phyloP scores from a whole-genome alignment of 2,329 filamentous ascomycete genomes.

The Ampelomyces quisqualis region DNA sequence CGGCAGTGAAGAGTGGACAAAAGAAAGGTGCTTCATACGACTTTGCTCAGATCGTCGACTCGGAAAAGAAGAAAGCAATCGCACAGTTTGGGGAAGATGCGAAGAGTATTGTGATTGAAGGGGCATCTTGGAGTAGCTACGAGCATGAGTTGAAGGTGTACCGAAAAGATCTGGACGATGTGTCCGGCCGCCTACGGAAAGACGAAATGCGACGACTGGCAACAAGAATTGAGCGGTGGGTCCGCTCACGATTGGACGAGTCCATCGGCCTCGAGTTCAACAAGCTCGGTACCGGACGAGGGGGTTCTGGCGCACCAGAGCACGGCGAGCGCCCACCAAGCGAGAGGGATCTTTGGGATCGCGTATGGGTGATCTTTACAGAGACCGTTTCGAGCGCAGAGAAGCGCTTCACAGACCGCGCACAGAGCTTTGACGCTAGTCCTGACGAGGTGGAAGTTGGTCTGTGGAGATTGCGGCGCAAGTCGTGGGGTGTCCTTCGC shows the following conservation, averaged over 20 bases:
- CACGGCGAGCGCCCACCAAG: slow-evolving; percentile 66
- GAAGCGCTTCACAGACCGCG: slow-evolving; percentile 78
- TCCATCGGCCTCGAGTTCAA: slow-evolving; percentile 93
- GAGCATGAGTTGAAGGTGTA: slow-evolving; percentile 76
- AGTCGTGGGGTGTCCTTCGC: slow-evolving; percentile 89
- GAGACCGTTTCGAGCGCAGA: slow-evolving; percentile 84
- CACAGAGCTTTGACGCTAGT: slow-evolving; percentile 90
- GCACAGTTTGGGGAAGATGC: slow-evolving; percentile 75
- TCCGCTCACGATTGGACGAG: slow-evolving; percentile 82
- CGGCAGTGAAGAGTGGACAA: slow-evolving; percentile 85
- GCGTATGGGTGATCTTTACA: slow-evolving; percentile 85
- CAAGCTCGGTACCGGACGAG: slow-evolving; percentile 85
- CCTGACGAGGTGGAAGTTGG: slow-evolving; percentile 89
- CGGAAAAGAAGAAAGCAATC: slow-evolving; percentile 75
- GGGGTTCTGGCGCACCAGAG: slow-evolving; percentile 77
- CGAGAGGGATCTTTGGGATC: slow-evolving; percentile 92
- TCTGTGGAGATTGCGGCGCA: slow-evolving; percentile 86
- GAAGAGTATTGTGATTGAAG: slow-evolving; percentile 71
- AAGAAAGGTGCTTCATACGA: slow-evolving; percentile 90
- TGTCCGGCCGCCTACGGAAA: slow-evolving; percentile 79
- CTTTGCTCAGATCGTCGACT: slow-evolving; percentile 88
- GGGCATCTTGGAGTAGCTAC: slow-evolving; percentile 85
- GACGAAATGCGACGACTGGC: slow-evolving; percentile 95
- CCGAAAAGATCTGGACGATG: slow-evolving; percentile 87
- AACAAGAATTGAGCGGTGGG: slow-evolving; percentile 89